Base-by-base conservation (phyloP, 192 early-diverging fungal genomes). In the Phlyctochytrium arcticum region DNA sequence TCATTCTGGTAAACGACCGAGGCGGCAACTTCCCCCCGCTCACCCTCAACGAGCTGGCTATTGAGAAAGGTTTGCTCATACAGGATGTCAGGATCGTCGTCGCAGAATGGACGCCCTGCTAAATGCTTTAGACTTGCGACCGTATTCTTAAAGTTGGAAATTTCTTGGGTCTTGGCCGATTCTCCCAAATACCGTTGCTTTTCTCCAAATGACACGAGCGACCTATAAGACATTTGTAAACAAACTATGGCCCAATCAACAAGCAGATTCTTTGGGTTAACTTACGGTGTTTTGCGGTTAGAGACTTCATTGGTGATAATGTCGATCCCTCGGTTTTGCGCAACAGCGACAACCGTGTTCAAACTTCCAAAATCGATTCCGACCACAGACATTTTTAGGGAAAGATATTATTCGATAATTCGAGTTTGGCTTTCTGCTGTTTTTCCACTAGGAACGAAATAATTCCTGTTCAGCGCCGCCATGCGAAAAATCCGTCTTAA, bases 111-210 rank as follows among this genome's bases (percentile, higher is more conserved):
- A 64, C 92, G 91, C 42, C 96, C 93, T 54, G 87, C 80, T 48
- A 98, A 74, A 63, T 94, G 93, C 85, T 98, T 98, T 73, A 98
- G 78, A 27, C 86, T 81, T 24, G 77, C 76, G 51, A 95, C 85
- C 69, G 96, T 98, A 81, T 94, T 94, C 77, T 96, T 95, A 77
- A 95, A 95, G 83, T 98, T 98, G 73, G 88, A 90, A 71, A 96
- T 87, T 77, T 98, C 94, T 47, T 69, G 70, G 33, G 88, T 95
- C 80, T 96, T 96, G 29, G 94, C 96, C 46, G 88, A 75, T 80
- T 98, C 96, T 62, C 96, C 96, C 47, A 98, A 81, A 73, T 85
- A 95, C 73, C 96, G 87, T 76, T 95, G 92, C 83, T 98, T 98
- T 70, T 76, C 79, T 54, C 93, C 92, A 74, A 98, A 96, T 9